Base-by-base conservation (phyloP, 2,329 filamentous ascomycete species). In the Chrysoporthe austroafricana region DNA sequence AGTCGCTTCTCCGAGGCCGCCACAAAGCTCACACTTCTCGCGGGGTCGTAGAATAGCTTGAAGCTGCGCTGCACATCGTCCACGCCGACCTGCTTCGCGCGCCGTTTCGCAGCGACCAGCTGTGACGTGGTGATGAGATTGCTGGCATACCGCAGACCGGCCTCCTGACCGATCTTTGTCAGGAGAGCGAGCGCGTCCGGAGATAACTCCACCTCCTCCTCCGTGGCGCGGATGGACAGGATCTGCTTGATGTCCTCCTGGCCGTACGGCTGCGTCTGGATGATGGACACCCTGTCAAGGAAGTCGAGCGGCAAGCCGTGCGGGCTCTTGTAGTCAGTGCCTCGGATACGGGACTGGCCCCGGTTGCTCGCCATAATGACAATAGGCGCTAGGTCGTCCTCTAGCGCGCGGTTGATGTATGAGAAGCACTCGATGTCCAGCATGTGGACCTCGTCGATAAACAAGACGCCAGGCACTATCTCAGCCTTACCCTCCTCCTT, bases 361-460 rank as follows among this genome's bases (percentile, higher is more conserved):
- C 96, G 88, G 83, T 99, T 99, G 85, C 92, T 97, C 65, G 96
- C 96, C 96, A 99, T 99, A 81, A 99, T 99, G 79, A 99, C 94
- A 72, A 99, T 94, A 50, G 96, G 96, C 1, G 96, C 94, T 43
- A 99, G 86, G 75, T 98, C 94, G 69, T 94, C 93, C 81, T 99
- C 96, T 57, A 99, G 85, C 0, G 96, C 96, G 63, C 96, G 92
- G 84, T 99, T 99, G 85, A 99, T 91, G 84, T 97, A 99, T 57
- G 94, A 96, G 84, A 97, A 99, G 83, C 95, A 98, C 80, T 99
- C 96, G 72, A 98, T 97, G 78, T 99, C 96, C 67, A 99, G 91
- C 95, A 99, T 98, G 84, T 99, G 96, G 5, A 99, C 95, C 82
- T 99, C 96, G 76, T 99, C 96, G 75, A 99, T 97, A 84, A 99